Evolutionary conservation across 352 stramenopile genomes (phyloP), one percentile per base, ranked within the genome.

Genomic region (Phytophthora gonapodyides): DNA sequence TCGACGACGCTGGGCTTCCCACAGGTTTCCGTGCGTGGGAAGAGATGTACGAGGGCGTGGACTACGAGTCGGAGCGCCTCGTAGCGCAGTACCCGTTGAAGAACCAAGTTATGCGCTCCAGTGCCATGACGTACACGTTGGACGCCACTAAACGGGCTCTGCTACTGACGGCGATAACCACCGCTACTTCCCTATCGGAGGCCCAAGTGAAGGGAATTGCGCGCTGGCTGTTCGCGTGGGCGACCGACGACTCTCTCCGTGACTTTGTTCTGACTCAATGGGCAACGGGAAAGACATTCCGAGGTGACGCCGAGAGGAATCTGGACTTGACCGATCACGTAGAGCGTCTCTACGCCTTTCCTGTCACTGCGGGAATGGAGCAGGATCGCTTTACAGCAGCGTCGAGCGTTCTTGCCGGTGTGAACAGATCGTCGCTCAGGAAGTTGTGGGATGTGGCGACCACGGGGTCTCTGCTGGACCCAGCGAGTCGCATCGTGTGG

Each of bases 21-120:
- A 67, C 70, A 8, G 81, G 79, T 1, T 91, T 88, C 40, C 52
- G 54, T 15, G 81, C 79, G 0, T 91, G 81, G 81, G 65, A 74
- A 61, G 77, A 86, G 31, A 67, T 91, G 12, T 86, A 87, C 34
- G 66, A 85, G 19, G 81, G 79, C 7, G 19, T 63, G 0, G 79
- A 91, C 41, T 83, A 63, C 8, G 84, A 78, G 24, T 87, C 77
- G 0, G 79, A 88, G 38, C 48, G 71, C 10, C 50, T 90, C 0
- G 40, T 79, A 1, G 13, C 48, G 5, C 63, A 71, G n/a, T 87
- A 82, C 38, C 77, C 81, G 1, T 36, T 67, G 0, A 59, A 71
- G 15, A 65, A 68, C 11, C 44, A 60, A 21, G 49, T 75, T 3
- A 19, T 64, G 2, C 41, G 43, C 3, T 36, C 73, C 17, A 30